Percentiles rank a stretch among this genome's conserved stretches.
Evolutionary conservation across 2,329 filamentous ascomycete genomes (phyloP).

Genomic region (Exophiala calicioides): DNA sequence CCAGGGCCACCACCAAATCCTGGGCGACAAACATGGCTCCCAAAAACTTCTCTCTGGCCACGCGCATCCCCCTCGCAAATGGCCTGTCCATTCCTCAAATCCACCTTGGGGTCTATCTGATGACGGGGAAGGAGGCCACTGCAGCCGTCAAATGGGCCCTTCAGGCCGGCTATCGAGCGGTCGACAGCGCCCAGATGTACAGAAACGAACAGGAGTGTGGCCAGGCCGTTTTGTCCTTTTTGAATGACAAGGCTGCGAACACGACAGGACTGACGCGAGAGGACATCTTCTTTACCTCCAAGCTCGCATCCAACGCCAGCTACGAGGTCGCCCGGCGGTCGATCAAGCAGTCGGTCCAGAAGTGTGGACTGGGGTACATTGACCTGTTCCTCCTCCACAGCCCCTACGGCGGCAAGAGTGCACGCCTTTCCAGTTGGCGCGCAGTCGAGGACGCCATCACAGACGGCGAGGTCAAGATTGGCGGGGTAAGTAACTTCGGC

Average conservation of each 20-base stretch:
- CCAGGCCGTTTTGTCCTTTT: constrained; percentile 61
- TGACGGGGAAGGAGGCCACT: constrained; percentile 62
- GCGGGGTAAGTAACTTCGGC: constrained; percentile 78
- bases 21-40: constrained; percentile 20
- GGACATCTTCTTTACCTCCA: constrained; percentile 78
- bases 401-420: constrained; percentile 71
- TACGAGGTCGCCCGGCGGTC: constrained; percentile 69
- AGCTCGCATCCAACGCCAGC: constrained; percentile 66
- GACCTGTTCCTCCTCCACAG: constrained; percentile 79
- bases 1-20: not conserved
- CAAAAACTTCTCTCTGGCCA: constrained; percentile 27
- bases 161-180: constrained; percentile 39
- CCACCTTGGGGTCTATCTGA: constrained; percentile 74
- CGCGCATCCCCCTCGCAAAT: constrained; percentile 58
- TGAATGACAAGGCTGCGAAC: constrained; percentile 50
- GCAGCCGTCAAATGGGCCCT: constrained; percentile 61
- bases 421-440: constrained; percentile 70
- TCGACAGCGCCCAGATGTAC: constrained; percentile 66
- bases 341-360: constrained; percentile 65
- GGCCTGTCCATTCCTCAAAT: constrained; percentile 68
- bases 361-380: constrained; percentile 70
- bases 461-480: constrained; percentile 69
- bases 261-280: constrained; percentile 59
- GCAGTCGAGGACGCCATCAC: constrained; percentile 75
- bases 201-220: constrained; percentile 73